Base-by-base conservation (phyloP, 192 early-diverging fungal species). In the Rhizophagus sp. region DNA sequence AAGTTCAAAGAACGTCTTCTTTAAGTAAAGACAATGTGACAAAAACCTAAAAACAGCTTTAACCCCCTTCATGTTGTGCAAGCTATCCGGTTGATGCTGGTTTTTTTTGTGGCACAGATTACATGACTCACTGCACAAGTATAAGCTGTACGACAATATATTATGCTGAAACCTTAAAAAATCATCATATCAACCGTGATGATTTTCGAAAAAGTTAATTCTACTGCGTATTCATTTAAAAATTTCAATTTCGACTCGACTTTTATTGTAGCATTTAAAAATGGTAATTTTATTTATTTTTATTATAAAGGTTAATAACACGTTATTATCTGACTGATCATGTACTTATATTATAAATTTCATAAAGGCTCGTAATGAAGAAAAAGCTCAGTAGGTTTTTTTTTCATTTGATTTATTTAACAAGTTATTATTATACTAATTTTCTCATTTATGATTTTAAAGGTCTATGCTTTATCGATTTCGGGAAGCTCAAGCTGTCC, bases 401-500 rank as follows among this genome's bases (percentile, higher is more conserved):
- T 49, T 25, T 19, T n/a, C 3, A 72, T 15, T 74, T 25, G 70
- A 5, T 27, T 41, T 22, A 10, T 8, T 36, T 24, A 12, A 49
- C 12, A 24, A 74, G 27, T 52, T 30, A 27, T 34, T 30, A 61
- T 47, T 25, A 50, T 65, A 19, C n/a, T 6, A 22, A 36, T 24
- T 8, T 75, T 64, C 17, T 50, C 24, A 36, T 57, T 61, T 41
- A 2, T 39, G 25, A 61, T 73, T 70, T 71, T 75, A 22, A 75
- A 86, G 85, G 71, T 96, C 97, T 44, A 97, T 97, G 96, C 92
- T 98, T 24, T 97, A 96, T 83, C 96, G 96, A 63, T 98, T 98
- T 87, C 94, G 97, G 80, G 96, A 96, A 83, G 96, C 97, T 24
- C 95, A 97, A 84, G 91, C 89, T 74, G 89, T 93, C 19, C 94